Evolutionary conservation across 352 stramenopile species (phyloP), one percentile per base, ranked within the genome.

Genomic region (Pythium sukuiense): DNA sequence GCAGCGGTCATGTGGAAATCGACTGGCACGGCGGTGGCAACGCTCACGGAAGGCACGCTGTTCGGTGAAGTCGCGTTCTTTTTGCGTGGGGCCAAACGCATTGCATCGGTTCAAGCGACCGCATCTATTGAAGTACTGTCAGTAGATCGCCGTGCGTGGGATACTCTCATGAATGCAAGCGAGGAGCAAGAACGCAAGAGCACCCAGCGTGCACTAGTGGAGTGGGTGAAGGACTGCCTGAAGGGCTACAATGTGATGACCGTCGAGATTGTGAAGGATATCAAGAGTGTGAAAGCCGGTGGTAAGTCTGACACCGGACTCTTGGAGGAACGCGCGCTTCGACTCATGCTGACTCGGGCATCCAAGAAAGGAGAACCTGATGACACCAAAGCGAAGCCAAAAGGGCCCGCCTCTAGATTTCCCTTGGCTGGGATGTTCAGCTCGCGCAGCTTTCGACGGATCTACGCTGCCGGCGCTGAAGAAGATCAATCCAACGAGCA

Each of bases 41-140:
- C 82, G 9, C 68, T 93, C 6, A 74, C 69, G 0, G 57, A 81
- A 18, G 83, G 81, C 3, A 81, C 71, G 8, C 49, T 93, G n/a
- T 93, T 93, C 60, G 85, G 83, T 9, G 85, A 93, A 59, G 76
- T 92, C 2, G 81, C 81, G 7, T 93, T 93, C 61, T 93, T 93
- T 39, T 57, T 93, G 20, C 69, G 74, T 8, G 76, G 83, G 4
- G 73, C 82, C 14, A 70, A 81, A 5, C 82, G 84, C 30, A 88
- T 87, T 52, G 81, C 85, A 4, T 83, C 81, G 0, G 81, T 93
- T 1, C 85, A 90, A 55, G 79, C 80, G 0, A 85, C 79, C 3
- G 78, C 73, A 1, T 92, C 80, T 30, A 85, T 81, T 32, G 85
- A 93, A 37, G 18, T 90, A 18, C 73, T 92, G 1, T 72, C 83